These are phyloP conservation scores for Tympanopsis confertula DNA, from an alignment of 2,329 filamentous ascomycete genomes.

Conservation along the genomic window DNA sequence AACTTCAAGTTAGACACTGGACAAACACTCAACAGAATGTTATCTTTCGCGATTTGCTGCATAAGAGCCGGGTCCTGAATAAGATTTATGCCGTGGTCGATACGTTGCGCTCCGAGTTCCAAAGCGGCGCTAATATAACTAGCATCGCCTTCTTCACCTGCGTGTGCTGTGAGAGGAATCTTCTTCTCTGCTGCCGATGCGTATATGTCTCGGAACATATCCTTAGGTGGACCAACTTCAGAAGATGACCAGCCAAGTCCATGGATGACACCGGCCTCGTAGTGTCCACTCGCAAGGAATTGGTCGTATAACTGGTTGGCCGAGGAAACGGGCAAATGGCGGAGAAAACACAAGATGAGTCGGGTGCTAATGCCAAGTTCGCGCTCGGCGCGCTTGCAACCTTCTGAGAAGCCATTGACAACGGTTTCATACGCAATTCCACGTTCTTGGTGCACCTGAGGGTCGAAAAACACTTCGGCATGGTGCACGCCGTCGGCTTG, in stretches of 20 bases:
- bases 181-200: constrained; percentile 35
- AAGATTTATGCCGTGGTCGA: constrained; percentile 65
- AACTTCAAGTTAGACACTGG: constrained; percentile 62
- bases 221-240: constrained; percentile 32
- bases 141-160: constrained; percentile 63
- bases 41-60: constrained; percentile 39
- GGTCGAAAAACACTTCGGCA: constrained; percentile 72
- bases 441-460: constrained; percentile 59
- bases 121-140: constrained; percentile 54
- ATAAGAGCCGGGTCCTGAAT: constrained; percentile 48
- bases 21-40: constrained; percentile 58
- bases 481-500: constrained; percentile 55
- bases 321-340: constrained; percentile 53
- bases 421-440: constrained; percentile 53
- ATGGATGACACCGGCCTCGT: constrained; percentile 45
- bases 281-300: constrained; percentile 28
- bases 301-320: constrained; percentile 32
- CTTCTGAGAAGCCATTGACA: constrained; percentile 49
- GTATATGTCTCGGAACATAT: constrained; percentile 52
- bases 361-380: constrained; percentile 55
- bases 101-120: constrained; percentile 51
- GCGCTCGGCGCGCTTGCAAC: constrained; percentile 43
- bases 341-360: constrained; percentile 62
- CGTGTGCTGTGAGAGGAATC: constrained; percentile 59
- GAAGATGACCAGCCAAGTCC: constrained; percentile 51